These are phyloP conservation scores for Venturia aucupariae DNA, from an alignment of 2,329 filamentous ascomycete species.

Conservation along the genomic window DNA sequence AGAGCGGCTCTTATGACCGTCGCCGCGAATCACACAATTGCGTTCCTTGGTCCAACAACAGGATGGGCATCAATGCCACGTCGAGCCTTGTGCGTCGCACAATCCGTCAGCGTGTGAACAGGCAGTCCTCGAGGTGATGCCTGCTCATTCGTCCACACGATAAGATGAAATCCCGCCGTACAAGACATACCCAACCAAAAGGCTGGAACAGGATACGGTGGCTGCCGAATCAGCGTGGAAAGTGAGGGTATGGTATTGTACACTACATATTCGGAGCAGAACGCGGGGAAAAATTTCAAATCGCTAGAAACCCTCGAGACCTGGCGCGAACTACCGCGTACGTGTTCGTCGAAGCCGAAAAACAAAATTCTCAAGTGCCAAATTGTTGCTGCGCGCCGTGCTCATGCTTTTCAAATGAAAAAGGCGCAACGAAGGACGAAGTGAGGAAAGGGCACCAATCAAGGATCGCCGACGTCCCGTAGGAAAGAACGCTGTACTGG, in stretches of 20 bases:
- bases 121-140: neutral
- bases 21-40: neutral
- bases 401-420: neutral
- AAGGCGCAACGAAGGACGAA: conserved; percentile 8
- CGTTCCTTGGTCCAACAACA: neutral
- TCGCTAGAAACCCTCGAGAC: neutral
- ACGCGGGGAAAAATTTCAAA: neutral
- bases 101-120: neutral
- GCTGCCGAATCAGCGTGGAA: neutral
- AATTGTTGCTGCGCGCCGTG: conserved; percentile 8
- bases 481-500: conserved; percentile 2
- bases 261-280: conserved; percentile 3
- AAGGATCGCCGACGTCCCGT: neutral
- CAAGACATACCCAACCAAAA: neutral
- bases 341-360: neutral
- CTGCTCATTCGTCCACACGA: neutral
- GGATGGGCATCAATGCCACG: conserved; percentile 4
- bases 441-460: neutral
- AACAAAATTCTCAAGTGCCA: neutral
- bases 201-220: too few relatives aligned
- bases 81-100: neutral
- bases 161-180: neutral
- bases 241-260: conserved; percentile 7
- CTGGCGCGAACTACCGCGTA: neutral
- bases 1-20: neutral